Base-by-base conservation (phyloP, 257 asterid genomes). In the Nicotiana otophora region DNA sequence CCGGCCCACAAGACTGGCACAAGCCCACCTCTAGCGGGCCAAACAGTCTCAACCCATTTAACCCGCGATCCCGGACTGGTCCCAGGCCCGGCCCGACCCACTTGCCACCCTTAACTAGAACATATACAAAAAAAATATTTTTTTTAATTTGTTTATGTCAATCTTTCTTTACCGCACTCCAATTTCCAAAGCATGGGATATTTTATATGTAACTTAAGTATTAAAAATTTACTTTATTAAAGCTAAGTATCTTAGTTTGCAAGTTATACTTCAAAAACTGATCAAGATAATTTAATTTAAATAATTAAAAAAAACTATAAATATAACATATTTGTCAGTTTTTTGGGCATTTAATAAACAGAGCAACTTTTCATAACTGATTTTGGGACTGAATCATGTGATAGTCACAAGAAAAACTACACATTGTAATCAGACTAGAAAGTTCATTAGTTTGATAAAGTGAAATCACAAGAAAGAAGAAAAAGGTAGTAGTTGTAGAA, bases 321-420 rank as follows among this genome's bases (percentile, higher is more conserved):
- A 26, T 46, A 12, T 46, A 6, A 74, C 28, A 14, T 15, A 15
- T 75, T 9, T 75, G 4, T 74, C 10, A 53, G 9, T 5, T 75
- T 75, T 5, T 75, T 75, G 26, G 20, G 17, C 80, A 75, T 75
- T 75, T 75, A 75, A 75, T 75, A 74, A 0, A 74, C 80, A 26
- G 39, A 26, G 3, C 80, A 48, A 62, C 82, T 42, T 61, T 20
- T 62, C 42, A 23, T 51, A 28, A 42, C 62, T 65, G 16, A 36
- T 23, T 14, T 62, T 80, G 23, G 61, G 72, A 80, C 60, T 36
- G 2, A 28, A 34, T 23, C 82, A 61, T 79, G 82, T 80, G 82
- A 62, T 75, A 15, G 75, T 80, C 82, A 80, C 75, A 62, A 23
- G 82, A 80, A 80, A 39, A 61, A 28, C 17, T 62, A 19, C 82